A percentile compares a stretch with the other conserved stretches of the same genome.
Conservation (phyloP, 768 basidiomycete species). For the button mushroom (Agaricus bisporus) region DNA sequence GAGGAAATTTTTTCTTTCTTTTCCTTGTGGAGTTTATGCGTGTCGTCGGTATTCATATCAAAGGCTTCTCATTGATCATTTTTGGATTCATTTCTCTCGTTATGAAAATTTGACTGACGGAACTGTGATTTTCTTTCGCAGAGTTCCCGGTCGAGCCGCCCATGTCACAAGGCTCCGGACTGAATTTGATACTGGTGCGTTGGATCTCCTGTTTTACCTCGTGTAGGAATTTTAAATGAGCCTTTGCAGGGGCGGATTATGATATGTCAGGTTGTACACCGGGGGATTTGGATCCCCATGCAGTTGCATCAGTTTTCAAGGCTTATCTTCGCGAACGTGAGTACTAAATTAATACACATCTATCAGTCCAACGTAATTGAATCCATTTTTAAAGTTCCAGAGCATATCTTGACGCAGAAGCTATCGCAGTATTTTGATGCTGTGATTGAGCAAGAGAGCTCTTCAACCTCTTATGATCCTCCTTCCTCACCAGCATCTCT, state of each 20-base stretch:
- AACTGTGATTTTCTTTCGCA: constrained; percentile 24
- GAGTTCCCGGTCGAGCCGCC: constrained; percentile 77
- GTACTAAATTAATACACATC: constrained; percentile 24
- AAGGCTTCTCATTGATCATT: background rate
- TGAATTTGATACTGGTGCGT: constrained; percentile 76
- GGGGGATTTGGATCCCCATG: constrained; percentile 89
- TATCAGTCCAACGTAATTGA: background rate
- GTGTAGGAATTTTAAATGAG: constrained; percentile 1
- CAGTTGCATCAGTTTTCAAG: constrained; percentile 90
- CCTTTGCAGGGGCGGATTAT: constrained; percentile 72
- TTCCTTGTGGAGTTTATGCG: constrained; percentile 10
- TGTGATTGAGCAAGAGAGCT: constrained; percentile 55
- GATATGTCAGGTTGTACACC: constrained; percentile 74
- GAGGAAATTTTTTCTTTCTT: background rate
- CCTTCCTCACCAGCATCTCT: constrained; percentile 12
- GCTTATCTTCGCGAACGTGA: constrained; percentile 87
- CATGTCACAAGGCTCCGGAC: constrained; percentile 70
- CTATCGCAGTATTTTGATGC: constrained; percentile 76
- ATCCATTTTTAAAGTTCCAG: constrained; percentile 60
- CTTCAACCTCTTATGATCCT: constrained; percentile 23
- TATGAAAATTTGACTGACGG: constrained; percentile 3
- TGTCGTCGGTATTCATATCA: background rate
- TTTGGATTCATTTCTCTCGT: constrained; percentile 11
- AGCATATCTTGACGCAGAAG: constrained; percentile 71
- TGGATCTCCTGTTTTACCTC: background rate